These are phyloP conservation scores for Trichomonascus vanleenenianus DNA, from an alignment of 805 yeast species.

Conservation along the genomic window DNA sequence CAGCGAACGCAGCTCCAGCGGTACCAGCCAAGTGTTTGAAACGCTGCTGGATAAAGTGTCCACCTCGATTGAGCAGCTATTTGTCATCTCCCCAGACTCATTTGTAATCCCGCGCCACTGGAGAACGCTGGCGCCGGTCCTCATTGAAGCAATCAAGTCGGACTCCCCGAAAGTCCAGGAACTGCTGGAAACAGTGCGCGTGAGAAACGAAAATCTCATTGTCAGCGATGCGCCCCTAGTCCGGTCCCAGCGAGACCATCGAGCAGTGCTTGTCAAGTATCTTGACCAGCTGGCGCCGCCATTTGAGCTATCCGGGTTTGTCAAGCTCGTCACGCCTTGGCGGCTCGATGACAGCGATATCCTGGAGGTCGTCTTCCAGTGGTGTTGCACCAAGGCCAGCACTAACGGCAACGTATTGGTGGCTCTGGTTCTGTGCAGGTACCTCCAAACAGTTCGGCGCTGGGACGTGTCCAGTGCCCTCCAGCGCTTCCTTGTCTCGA, in stretches of 20 bases:
- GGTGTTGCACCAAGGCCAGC: slow-evolving; percentile 17
- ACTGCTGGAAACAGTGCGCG: slow-evolving; percentile 12
- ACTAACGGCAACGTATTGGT: slow-evolving; percentile 18
- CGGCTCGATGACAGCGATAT: slow-evolving; percentile 12
- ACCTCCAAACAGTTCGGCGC: slow-evolving; percentile 14
- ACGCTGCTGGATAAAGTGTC: slow-evolving; percentile 20
- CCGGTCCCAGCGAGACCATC: slow-evolving; percentile 14
- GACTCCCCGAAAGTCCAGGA: slow-evolving; percentile 9
- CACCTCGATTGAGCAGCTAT: slow-evolving; percentile 15
- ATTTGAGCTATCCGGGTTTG: slow-evolving; percentile 15
- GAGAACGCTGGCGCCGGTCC: slow-evolving; percentile 21
- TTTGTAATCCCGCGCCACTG: slow-evolving; percentile 28
- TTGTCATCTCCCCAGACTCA: slow-evolving; percentile 21
- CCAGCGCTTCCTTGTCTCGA: slow-evolving; percentile 19
- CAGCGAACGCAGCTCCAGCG: slow-evolving; percentile 19
- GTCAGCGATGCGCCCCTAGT: slow-evolving; percentile 18
- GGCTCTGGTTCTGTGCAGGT: slow-evolving; percentile 15
- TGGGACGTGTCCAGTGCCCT: slow-evolving; percentile 21
- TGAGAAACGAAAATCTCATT: slow-evolving; percentile 19
- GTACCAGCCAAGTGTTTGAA: slow-evolving; percentile 11
- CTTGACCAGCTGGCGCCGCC: slow-evolving; percentile 27
- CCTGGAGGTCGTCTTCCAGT: slow-evolving; percentile 19
- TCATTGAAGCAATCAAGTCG: slow-evolving; percentile 20
- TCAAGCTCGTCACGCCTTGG: slow-evolving; percentile 8
- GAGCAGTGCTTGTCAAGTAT: slow-evolving; percentile 16